Evolutionary conservation across 345 rosid species (phyloP).

Genomic region (Melaleuca alternifolia): DNA sequence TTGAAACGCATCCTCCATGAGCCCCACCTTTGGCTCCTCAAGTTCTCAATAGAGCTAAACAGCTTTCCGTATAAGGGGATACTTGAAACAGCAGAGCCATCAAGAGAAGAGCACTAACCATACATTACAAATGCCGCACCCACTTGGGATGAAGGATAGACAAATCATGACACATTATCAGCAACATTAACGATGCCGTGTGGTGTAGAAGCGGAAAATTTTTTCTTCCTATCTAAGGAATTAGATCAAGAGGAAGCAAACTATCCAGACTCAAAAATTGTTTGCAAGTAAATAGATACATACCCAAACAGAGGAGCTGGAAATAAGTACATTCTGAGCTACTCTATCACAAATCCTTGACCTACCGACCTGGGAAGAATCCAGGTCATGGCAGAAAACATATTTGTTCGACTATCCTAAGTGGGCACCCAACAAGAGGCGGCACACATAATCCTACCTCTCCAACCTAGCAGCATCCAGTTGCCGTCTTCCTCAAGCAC

Average conservation of each 20-base stretch:
- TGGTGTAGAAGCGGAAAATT: background rate
- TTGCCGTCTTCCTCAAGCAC: slow-evolving; percentile 14
- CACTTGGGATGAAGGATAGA: background rate
- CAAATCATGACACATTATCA: background rate
- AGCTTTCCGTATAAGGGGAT: too few species aligned
- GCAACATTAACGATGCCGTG: background rate
- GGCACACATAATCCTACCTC: slow-evolving; percentile 10
- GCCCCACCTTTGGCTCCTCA: too few species aligned
- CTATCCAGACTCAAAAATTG: background rate
- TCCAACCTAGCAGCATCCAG: slow-evolving; percentile 28
- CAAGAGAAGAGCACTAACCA: too few species aligned
- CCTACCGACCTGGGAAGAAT: too few species aligned
- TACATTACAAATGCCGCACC: too few species aligned
- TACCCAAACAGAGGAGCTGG: background rate
- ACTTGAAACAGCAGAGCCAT: too few species aligned
- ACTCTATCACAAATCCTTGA: too few species aligned
- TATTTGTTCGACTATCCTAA: background rate
- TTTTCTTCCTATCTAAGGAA: background rate
- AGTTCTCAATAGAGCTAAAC: too few species aligned
- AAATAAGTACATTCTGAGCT: background rate
- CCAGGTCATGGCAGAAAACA: too few species aligned
- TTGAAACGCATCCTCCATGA: too few species aligned
- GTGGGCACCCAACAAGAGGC: slow-evolving; percentile 15
- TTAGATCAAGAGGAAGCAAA: background rate
- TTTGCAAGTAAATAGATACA: background rate